Percentiles rank a stretch among this genome's conserved stretches.
Evolutionary conservation across 176 grass and related monocot genomes (phyloP).

Genomic region (Pontederia crassipes): DNA sequence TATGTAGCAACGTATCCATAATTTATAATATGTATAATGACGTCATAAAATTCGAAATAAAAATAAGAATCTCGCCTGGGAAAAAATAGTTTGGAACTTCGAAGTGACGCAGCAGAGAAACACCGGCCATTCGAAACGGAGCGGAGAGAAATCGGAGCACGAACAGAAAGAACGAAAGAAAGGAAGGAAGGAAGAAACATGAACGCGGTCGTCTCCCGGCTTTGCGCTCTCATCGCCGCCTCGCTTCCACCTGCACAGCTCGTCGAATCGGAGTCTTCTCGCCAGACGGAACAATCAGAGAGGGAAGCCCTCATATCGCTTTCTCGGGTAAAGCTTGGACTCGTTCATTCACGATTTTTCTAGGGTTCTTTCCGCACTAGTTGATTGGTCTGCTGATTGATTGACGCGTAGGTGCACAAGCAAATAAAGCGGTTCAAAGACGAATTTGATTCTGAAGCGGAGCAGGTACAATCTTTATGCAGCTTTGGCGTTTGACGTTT

Average conservation of each 20-base stretch:
- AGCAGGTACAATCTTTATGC: background rate
- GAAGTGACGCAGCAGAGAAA: too few species aligned
- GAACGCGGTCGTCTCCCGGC: background rate
- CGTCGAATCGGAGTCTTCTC: slow-evolving; percentile 14
- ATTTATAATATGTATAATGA: too few species aligned
- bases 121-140: too few species aligned
- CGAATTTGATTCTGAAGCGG: background rate
- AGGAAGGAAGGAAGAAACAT: background rate
- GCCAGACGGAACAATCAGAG: slow-evolving; percentile 36
- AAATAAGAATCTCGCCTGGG: too few species aligned
- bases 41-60: too few species aligned
- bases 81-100: too few species aligned
- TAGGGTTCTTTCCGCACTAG: background rate
- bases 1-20: too few species aligned
- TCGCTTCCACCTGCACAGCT: background rate
- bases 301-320: slow-evolving; percentile 44
- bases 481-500: background rate
- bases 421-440: slow-evolving; percentile 5
- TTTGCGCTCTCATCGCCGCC: background rate
- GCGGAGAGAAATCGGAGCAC: too few species aligned
- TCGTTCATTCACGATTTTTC: background rate
- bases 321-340: slow-evolving; percentile 25
- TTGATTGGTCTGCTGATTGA: background rate
- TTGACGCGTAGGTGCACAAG: slow-evolving; percentile 6
- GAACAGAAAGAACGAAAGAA: background rate